Conservation (phyloP, 23 red algal genomes). For the Agarophyton chilense region DNA sequence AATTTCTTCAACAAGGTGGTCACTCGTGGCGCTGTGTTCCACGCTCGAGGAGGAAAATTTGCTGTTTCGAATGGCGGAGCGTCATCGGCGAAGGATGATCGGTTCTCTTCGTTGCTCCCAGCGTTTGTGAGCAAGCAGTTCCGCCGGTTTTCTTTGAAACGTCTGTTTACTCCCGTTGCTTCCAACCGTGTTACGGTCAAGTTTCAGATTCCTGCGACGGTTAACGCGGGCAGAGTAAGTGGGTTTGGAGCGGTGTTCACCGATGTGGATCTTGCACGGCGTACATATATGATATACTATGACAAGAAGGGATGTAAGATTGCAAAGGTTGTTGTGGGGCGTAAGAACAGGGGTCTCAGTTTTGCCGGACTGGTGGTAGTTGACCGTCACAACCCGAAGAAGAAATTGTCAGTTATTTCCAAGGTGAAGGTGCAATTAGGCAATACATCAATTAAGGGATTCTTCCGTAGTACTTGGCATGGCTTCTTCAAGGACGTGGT, state of each 20-base stretch:
- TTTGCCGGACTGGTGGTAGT: constrained; percentile 46
- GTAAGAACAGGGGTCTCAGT: constrained; percentile 44
- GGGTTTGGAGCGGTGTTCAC: constrained; percentile 70
- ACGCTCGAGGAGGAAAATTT: constrained; percentile 33
- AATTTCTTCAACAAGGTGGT: constrained; percentile 73
- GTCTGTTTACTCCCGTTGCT: constrained; percentile 66
- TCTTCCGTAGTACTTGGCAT: not conserved
- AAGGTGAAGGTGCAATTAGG: constrained; percentile 29
- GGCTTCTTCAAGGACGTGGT: constrained; percentile 38
- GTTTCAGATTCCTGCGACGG: constrained; percentile 32
- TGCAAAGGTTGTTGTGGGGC: constrained; percentile 29
- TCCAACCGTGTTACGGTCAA: constrained; percentile 25
- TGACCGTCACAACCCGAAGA: constrained; percentile 3
- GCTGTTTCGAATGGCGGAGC: constrained; percentile 43
- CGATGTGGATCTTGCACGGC: constrained; percentile 39
- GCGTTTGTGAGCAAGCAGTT: constrained; percentile 2
- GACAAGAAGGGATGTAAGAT: constrained; percentile 28
- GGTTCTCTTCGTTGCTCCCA: constrained; percentile 56
- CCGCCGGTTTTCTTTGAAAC: constrained; percentile 16
- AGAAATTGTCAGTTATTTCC: constrained; percentile 27
- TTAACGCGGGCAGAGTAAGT: constrained; percentile 5
- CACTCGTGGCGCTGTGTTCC: constrained; percentile 58
- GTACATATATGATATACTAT: constrained; percentile 41
- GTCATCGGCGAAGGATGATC: constrained; percentile 47
- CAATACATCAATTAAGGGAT: not conserved